Evolutionary conservation across 257 asterid species (phyloP), one percentile per base, ranked within the genome.

Genomic region (Lycium ferocissimum): DNA sequence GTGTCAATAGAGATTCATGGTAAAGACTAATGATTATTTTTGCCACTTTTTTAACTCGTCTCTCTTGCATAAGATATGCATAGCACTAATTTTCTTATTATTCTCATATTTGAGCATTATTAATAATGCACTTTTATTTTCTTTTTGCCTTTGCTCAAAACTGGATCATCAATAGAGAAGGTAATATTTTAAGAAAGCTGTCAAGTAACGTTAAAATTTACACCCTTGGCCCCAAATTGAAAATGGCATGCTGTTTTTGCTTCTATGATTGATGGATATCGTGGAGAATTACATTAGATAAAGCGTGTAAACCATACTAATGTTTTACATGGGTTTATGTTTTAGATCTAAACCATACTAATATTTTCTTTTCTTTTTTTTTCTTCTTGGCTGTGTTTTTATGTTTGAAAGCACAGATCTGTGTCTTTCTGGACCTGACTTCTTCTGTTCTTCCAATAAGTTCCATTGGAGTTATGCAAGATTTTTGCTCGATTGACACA

Each of bases 371-470:
- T 14, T 78, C 65, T 53, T 53, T 26, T 26, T 7, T 78, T 78
- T 78, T 15, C 49, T 53, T 33, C 26, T 26, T 9, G 20, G 26
- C 20, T 53, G 26, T 14, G 14, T 78, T 54, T 75, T 33, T 53
- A 78, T 78, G 47, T 78, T 53, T 33, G 65, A 15, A 78, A 26
- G 9, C 33, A 14, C 82, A 14, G 80, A 72, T n/a, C 20, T 53
- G 33, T 26, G 33, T 26, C 49, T 78, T 78, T 58, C 26, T 78
- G 33, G 82, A 78, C 49, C 14, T 53, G 82, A 78, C 82, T 78
- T 26, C 73, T 66, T 78, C 49, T 53, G 62, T 76, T 76, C 45
- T 76, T 76, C 26, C 63, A 51, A 22, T 76, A 26, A 53, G 43
- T 76, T 76, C 14, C 47, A 49, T 33, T 20, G 82, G 82, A 76